Base-by-base conservation (phyloP, 768 basidiomycete species). In the Mycena belliarum region DNA sequence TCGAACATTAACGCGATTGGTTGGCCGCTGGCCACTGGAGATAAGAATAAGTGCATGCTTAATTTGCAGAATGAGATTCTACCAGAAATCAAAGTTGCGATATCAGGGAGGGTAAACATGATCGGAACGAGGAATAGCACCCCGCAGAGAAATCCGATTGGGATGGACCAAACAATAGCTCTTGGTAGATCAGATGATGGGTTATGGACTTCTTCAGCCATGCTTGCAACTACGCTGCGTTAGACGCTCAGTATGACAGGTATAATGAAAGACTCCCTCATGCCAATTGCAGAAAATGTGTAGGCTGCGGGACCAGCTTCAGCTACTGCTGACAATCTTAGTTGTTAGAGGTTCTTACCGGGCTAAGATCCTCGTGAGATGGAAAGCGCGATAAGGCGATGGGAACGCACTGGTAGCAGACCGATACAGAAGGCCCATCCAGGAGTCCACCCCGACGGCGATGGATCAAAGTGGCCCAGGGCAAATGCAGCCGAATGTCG, bases 361-460 rank as follows among this genome's bases (percentile, higher is more conserved):
- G 74, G 69, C 75, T 76, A 50, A 37, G 49, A 38, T n/a, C 16
- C n/a, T n/a, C n/a, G n/a, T n/a, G n/a, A n/a, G n/a, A n/a, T n/a
- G n/a, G n/a, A 42, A 24, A 26, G 28, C 54, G 26, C 32, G 16
- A 41, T 2, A 21, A 10, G 16, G 41, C 42, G n/a, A 20, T 6
- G 45, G 3, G 6, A 43, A 51, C 79, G 57, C 71, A 84, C 83
- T 41, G 81, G 83, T 23, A 85, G 74, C 21, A 86, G 65, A 29
- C 86, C 86, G 32, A 87, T 83, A 67, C 87, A 88, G 66, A 87
- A 88, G 0, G 84, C 77, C 85, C 85, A 88, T 29, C 83, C 87
- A 14, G 82, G 76, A 2, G 78, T 79, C 86, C 86, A 88, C 7
- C 87, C 87, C 0, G 86, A 83, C n/a, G 73, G 69, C n/a, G 84